Evolutionary conservation across 2,329 filamentous ascomycete genomes (phyloP).

Genomic region (Calonectria ilicicola): DNA sequence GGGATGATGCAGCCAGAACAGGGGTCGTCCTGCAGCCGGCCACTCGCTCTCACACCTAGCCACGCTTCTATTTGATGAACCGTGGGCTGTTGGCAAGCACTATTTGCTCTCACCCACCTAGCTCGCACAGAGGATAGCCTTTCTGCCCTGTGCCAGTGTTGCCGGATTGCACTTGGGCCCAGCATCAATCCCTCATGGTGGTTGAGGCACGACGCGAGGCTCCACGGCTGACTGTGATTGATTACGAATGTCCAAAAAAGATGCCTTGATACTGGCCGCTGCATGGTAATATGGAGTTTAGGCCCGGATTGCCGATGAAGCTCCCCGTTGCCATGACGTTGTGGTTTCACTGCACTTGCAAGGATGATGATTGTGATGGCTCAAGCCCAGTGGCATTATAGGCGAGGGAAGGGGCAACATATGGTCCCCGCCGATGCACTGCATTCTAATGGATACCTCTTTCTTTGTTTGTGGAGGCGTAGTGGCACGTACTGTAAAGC

Average conservation of each 20-base stretch:
- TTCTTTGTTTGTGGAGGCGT: neutral
- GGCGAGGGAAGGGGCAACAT: slow-evolving; percentile 7
- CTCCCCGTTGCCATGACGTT: neutral
- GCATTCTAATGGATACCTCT: neutral
- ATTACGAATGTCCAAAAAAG: neutral
- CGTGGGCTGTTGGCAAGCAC: neutral
- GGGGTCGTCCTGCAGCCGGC: neutral
- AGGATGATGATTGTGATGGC: neutral
- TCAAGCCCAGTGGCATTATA: neutral
- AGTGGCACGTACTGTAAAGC: neutral
- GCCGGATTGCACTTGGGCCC: neutral
- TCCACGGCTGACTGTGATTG: neutral
- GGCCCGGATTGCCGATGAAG: neutral
- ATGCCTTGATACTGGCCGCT: neutral
- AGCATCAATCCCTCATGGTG: neutral
- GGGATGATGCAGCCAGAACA: neutral
- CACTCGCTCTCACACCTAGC: neutral
- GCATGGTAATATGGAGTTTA: neutral
- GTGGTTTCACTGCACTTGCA: neutral
- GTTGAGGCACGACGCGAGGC: neutral
- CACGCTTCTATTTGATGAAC: neutral
- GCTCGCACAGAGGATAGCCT: neutral
- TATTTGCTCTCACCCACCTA: neutral
- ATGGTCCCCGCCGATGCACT: neutral
- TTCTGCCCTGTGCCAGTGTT: neutral